These are phyloP conservation scores for Avena insularis DNA, from an alignment of 176 grass and related monocot genomes.

Conservation along the genomic window DNA sequence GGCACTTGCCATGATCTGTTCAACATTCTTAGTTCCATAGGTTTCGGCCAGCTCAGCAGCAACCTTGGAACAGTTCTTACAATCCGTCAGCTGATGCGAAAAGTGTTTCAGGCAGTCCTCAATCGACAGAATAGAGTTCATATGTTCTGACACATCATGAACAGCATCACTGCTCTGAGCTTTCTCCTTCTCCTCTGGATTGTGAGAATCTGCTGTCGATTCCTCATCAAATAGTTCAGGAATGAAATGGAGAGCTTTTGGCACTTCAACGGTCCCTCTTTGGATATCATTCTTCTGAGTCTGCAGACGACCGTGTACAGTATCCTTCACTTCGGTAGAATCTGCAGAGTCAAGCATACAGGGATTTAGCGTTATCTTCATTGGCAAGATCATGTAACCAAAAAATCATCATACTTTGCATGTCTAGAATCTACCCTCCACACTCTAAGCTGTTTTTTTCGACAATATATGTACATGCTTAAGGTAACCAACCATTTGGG, in stretches of 20 bases:
- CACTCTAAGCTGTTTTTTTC: conserved; percentile 19
- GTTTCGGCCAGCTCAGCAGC: neutral
- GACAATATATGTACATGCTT: neutral
- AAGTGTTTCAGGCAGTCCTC: conserved; percentile 23
- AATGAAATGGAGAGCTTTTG: conserved; percentile 39
- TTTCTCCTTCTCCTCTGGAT: conserved; percentile 26
- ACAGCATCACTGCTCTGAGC: conserved; percentile 4
- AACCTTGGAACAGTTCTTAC: conserved; percentile 44
- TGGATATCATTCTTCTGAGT: conserved; percentile 18
- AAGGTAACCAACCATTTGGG: conserved; percentile 15
- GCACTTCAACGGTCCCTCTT: neutral
- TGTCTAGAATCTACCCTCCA: conserved; percentile 25
- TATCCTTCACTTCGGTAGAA: conserved; percentile 45
- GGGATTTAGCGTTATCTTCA: conserved; percentile 35
- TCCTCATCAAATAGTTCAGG: conserved; percentile 35
- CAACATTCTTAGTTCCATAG: conserved; percentile 15
- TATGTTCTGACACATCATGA: conserved; percentile 9
- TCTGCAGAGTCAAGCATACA: conserved; percentile 55
- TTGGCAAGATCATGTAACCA: conserved; percentile 56
- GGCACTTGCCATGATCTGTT: neutral
- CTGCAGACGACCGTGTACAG: conserved; percentile 31
- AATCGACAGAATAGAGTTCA: conserved; percentile 29
- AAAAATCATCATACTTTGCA: conserved; percentile 33
- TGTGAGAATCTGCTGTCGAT: neutral
- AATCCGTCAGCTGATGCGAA: neutral